Evolutionary conservation across 1,284 basidiomycete species (phyloP).

Genomic region (Melampsora larici-populina): DNA sequence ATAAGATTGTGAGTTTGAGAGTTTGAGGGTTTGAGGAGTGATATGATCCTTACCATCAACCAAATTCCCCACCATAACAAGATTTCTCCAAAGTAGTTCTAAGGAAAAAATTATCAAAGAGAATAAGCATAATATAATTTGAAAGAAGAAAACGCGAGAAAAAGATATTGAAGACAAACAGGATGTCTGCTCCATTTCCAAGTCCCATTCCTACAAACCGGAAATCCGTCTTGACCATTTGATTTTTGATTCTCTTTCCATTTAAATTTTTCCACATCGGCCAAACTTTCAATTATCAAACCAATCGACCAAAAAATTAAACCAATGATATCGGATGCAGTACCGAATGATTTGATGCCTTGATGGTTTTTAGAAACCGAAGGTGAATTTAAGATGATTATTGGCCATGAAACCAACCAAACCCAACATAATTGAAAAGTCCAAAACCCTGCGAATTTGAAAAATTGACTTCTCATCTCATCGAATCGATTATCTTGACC

Average conservation of each 20-base stretch:
- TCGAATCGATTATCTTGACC: conserved; percentile 68
- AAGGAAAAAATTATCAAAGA: background rate
- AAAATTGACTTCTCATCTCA: conserved; percentile 65
- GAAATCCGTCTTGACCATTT: background rate
- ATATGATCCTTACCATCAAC: conserved; percentile 29
- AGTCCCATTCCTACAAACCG: conserved; percentile 12
- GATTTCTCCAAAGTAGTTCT: conserved; percentile 37
- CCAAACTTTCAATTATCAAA: conserved; percentile 62
- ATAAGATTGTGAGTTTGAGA: no score
- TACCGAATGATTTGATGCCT: conserved; percentile 63
- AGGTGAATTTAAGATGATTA: conserved; percentile 67
- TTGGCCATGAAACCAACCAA: conserved; percentile 65
- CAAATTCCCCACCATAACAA: conserved; percentile 40
- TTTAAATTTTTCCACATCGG: conserved; percentile 63
- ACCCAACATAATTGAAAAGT: conserved; percentile 62
- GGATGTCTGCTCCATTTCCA: conserved; percentile 40
- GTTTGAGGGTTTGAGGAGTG: background rate
- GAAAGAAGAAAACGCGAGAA: background rate
- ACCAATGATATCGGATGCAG: conserved; percentile 66
- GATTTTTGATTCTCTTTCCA: conserved; percentile 11
- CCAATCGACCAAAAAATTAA: conserved; percentile 67
- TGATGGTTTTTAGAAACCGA: no score
- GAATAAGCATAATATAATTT: background rate
- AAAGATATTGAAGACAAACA: background rate
- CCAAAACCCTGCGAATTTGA: conserved; percentile 62